phyloP scores from a whole-genome alignment of 2,329 filamentous ascomycete species.

The Alternaria rosae region DNA sequence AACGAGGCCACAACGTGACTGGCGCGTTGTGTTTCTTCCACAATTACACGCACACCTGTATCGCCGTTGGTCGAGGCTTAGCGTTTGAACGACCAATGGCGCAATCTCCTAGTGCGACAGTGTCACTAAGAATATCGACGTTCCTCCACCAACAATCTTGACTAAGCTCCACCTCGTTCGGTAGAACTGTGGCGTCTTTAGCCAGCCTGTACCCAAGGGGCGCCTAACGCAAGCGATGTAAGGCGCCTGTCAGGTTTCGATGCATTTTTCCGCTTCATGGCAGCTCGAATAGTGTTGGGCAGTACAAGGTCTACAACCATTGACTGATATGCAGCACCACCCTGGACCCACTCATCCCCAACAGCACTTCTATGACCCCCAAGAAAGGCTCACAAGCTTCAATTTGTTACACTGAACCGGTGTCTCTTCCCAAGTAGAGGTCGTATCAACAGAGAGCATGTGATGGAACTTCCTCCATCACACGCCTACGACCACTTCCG shows the following conservation, averaged over 20 bases:
- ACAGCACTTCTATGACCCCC: neutral
- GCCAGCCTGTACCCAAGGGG: constrained; percentile 14
- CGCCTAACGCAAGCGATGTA: constrained; percentile 12
- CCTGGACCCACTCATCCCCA: neutral
- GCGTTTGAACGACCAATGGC: constrained; percentile 1
- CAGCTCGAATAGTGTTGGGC: constrained; percentile 1
- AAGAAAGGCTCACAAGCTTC: neutral
- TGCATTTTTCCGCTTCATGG: constrained; percentile 7
- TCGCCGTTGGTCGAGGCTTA: constrained; percentile 3
- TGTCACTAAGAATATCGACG: constrained; percentile 9
- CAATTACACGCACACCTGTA: neutral
- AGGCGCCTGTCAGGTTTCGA: constrained; percentile 22
- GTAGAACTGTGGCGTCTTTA: constrained; percentile 28
- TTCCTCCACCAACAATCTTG: constrained; percentile 1
- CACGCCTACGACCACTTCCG: constrained; percentile 21
- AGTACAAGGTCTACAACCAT: constrained; percentile 7
- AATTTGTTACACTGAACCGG: neutral
- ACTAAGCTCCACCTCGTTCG: constrained; percentile 8
- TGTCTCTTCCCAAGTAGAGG: neutral
- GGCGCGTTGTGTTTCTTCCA: constrained; percentile 6
- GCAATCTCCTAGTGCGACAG: constrained; percentile 7
- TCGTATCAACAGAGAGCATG: neutral
- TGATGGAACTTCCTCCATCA: constrained; percentile 16
- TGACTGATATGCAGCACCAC: neutral
- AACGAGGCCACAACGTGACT: constrained; percentile 21